A percentile compares a stretch with the other conserved stretches of the same genome.
Evolutionary conservation across 1,284 basidiomycete genomes (phyloP).

Genomic region (Phlebopus sp.): DNA sequence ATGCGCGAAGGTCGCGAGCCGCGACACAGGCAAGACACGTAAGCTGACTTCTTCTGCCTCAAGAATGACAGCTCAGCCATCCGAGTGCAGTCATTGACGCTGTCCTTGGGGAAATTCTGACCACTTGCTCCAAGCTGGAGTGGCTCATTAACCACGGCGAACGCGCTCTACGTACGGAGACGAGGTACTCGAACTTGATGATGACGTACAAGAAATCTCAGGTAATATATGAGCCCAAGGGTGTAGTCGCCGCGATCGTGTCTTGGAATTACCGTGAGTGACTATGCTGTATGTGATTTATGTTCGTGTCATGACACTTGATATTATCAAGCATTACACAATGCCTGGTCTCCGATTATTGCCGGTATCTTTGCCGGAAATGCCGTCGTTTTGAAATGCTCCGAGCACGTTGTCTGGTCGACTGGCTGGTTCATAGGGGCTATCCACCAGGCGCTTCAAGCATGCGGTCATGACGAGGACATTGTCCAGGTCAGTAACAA

Average conservation of each 20-base stretch:
- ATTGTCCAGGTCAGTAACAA: slow-evolving; percentile 64
- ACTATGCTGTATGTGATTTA: neutral
- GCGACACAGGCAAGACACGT: slow-evolving; percentile 97
- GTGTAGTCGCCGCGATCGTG: slow-evolving; percentile 89
- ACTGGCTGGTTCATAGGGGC: slow-evolving; percentile 78
- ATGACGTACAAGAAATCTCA: slow-evolving; percentile 83
- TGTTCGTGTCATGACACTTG: slow-evolving; percentile 6
- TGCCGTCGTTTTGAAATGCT: slow-evolving; percentile 88
- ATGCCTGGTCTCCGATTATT: slow-evolving; percentile 90
- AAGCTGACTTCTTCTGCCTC: slow-evolving; percentile 31
- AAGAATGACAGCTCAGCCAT: neutral
- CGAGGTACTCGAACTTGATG: slow-evolving; percentile 70
- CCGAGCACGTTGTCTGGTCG: slow-evolving; percentile 90
- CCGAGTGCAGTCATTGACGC: slow-evolving; percentile 74
- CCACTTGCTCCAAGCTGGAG: slow-evolving; percentile 86
- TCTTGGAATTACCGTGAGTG: slow-evolving; percentile 90
- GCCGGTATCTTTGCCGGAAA: slow-evolving; percentile 91
- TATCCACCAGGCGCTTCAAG: slow-evolving; percentile 70
- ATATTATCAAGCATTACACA: slow-evolving; percentile 82
- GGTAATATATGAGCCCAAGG: slow-evolving; percentile 91
- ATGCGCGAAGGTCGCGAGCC: slow-evolving; percentile 86
- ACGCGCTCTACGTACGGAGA: slow-evolving; percentile 66
- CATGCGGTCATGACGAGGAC: slow-evolving; percentile 77
- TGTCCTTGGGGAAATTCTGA: slow-evolving; percentile 85
- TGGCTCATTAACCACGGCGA: slow-evolving; percentile 86